Percentiles rank a stretch among this genome's conserved stretches.
These are phyloP conservation scores for Arabidopsis arenosa DNA, from an alignment of 345 rosid species.

Conservation along the genomic window DNA sequence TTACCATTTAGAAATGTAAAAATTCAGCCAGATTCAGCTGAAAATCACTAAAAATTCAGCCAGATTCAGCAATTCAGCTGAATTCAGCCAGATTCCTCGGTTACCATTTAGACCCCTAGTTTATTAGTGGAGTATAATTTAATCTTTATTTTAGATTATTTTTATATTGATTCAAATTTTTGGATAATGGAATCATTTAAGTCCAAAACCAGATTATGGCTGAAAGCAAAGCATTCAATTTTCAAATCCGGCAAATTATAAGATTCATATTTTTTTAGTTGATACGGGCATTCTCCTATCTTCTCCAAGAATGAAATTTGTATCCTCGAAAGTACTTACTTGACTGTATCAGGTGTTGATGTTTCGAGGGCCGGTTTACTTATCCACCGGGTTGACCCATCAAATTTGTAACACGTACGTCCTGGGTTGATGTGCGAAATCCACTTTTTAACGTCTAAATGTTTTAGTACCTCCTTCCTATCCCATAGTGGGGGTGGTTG, in stretches of 20 bases:
- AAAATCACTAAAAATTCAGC: too few relatives aligned
- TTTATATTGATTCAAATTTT: background rate
- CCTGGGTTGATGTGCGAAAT: background rate
- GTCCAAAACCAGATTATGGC: background rate
- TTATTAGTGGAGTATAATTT: background rate
- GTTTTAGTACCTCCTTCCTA: background rate
- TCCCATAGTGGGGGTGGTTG: background rate
- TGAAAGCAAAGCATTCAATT: background rate
- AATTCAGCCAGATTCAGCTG: too few relatives aligned
- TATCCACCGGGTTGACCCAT: background rate
- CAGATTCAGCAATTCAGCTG: too few relatives aligned
- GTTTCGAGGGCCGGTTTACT: background rate
- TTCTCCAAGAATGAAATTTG: background rate
- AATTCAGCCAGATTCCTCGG: too few relatives aligned
- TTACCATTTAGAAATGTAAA: too few relatives aligned
- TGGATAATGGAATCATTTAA: background rate
- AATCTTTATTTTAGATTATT: background rate
- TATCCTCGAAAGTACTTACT: background rate
- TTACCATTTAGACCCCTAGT: too few relatives aligned
- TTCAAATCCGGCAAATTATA: background rate
- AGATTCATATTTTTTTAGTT: background rate
- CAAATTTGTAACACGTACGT: background rate
- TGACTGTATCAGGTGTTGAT: background rate
- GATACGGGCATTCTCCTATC: background rate
- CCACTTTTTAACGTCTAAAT: too few relatives aligned